These are phyloP conservation scores for Salix koriyanagi DNA, from an alignment of 345 rosid species.

Conservation along the genomic window DNA sequence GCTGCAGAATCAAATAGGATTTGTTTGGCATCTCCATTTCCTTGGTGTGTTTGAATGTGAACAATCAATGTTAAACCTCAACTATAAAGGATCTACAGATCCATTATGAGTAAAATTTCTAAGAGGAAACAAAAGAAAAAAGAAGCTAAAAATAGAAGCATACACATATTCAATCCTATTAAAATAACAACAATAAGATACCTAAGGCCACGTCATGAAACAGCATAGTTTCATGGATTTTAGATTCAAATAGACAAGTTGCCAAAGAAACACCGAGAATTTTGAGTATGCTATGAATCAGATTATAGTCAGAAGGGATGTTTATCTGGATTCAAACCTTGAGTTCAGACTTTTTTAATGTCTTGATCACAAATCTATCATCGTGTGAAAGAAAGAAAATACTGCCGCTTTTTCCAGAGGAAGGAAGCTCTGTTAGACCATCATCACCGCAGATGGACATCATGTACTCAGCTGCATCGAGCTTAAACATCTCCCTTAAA, in stretches of 20 bases:
- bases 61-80: neutral
- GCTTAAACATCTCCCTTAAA: slow-evolving; percentile 90
- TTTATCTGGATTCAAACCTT: slow-evolving; percentile 51
- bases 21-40: neutral
- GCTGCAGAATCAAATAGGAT: neutral
- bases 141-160: neutral
- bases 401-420: slow-evolving; percentile 98
- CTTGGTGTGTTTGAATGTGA: neutral
- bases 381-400: slow-evolving; percentile 87
- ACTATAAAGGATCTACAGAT: neutral
- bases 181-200: neutral
- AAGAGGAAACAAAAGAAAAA: neutral
- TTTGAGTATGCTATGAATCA: neutral
- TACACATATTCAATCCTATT: neutral
- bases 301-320: neutral
- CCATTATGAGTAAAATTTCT: neutral
- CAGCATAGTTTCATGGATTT: neutral
- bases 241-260: neutral
- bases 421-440: slow-evolving; percentile 74
- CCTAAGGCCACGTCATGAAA: neutral
- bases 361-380: slow-evolving; percentile 89
- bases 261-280: neutral
- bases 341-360: slow-evolving; percentile 72
- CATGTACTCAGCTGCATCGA: slow-evolving; percentile 98
- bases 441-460: slow-evolving; percentile 98